A percentile compares a stretch with the other conserved stretches of the same genome.
These are phyloP conservation scores for Abrus precatorius DNA, from an alignment of 306 rosid genomes.

Conservation along the genomic window DNA sequence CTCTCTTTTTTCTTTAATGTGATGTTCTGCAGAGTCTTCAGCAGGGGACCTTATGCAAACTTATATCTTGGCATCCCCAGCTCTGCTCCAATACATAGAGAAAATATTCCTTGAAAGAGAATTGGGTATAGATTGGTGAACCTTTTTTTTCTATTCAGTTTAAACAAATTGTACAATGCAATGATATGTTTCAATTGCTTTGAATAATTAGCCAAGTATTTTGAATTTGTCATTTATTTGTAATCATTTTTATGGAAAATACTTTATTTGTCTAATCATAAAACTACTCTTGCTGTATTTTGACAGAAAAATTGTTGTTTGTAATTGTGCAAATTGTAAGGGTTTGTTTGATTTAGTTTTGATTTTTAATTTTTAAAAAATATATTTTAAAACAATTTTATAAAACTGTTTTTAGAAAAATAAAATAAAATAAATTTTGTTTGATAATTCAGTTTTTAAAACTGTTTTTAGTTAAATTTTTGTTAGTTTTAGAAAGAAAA, in stretches of 20 bases:
- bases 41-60: constrained; percentile 74
- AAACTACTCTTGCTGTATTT: not conserved
- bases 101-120: constrained; percentile 72
- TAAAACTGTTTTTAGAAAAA: too few species aligned
- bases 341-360: too few species aligned
- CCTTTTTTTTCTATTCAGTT: not conserved
- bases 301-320: too few species aligned
- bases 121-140: constrained; percentile 87
- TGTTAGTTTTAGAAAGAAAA: too few species aligned
- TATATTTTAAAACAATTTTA: too few species aligned
- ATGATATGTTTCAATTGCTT: not conserved
- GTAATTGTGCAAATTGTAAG: too few species aligned
- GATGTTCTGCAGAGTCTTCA: constrained; percentile 58
- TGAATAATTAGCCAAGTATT: constrained; percentile 9
- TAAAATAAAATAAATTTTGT: too few species aligned
- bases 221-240: not conserved
- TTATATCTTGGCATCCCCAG: constrained; percentile 64
- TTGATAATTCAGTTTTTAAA: too few species aligned
- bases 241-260: not conserved
- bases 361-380: too few species aligned
- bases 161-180: too few species aligned
- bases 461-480: too few species aligned
- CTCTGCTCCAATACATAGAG: constrained; percentile 70
- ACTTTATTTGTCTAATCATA: not conserved
- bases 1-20: not conserved